phyloP scores from a whole-genome alignment of 2,329 filamentous ascomycete species.

The Aspergillus fumigatiaffinis region DNA sequence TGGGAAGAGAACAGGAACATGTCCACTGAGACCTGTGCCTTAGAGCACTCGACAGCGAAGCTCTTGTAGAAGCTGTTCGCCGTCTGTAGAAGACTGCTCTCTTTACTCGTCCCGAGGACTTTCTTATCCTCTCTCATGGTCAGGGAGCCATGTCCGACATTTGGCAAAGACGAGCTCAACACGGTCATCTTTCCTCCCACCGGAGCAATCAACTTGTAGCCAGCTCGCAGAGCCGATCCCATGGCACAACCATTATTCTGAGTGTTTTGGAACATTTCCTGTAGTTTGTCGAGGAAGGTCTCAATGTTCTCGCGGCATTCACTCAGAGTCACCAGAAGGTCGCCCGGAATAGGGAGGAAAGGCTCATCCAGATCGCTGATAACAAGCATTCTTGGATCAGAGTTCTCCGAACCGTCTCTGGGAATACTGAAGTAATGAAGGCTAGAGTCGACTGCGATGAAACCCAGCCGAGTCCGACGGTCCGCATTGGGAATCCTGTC shows the following conservation, averaged over 20 bases:
- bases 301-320: conserved; percentile 91
- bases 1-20: conserved; percentile 97
- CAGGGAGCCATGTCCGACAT: conserved; percentile 81
- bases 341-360: conserved; percentile 88
- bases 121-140: conserved; percentile 97
- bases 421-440: conserved; percentile 96
- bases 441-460: conserved; percentile 91
- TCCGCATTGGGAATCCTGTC: conserved; percentile 98
- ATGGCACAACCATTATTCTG: conserved; percentile 88
- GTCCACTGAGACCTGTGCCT: conserved; percentile 96
- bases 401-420: conserved; percentile 78
- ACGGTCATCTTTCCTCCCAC: conserved; percentile 95
- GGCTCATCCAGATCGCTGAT: conserved; percentile 94
- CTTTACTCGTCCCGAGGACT: conserved; percentile 86
- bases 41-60: conserved; percentile 97
- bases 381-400: conserved; percentile 85
- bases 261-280: conserved; percentile 95
- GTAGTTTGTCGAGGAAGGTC: conserved; percentile 82
- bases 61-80: conserved; percentile 98
- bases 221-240: conserved; percentile 87
- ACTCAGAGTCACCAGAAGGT: conserved; percentile 81
- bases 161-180: conserved; percentile 83
- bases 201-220: conserved; percentile 91
- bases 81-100: conserved; percentile 81
- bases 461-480: conserved; percentile 84